These are phyloP conservation scores for Pseudogymnoascus sp. DNA, from an alignment of 2,329 filamentous ascomycete species.

Conservation along the genomic window DNA sequence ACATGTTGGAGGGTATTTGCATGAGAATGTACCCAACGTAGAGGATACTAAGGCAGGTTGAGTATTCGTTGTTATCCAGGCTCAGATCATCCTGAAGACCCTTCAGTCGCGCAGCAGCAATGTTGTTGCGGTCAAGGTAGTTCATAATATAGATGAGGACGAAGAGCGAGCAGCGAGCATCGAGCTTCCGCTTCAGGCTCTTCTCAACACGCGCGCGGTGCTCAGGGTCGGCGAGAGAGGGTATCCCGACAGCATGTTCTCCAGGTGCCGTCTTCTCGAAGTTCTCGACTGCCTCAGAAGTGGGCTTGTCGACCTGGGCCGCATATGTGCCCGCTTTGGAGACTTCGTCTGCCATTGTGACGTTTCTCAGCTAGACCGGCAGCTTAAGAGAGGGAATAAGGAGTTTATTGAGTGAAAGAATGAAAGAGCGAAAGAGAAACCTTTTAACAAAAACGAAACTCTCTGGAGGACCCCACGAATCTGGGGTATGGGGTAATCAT, in stretches of 20 bases:
- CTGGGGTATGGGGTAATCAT: slow-evolving; percentile 9
- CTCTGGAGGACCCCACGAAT: slow-evolving; percentile 3
- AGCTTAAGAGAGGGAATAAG: slow-evolving; percentile 5
- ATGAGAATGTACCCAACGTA: slow-evolving; percentile 60
- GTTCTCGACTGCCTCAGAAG: neutral
- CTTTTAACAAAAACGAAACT: neutral
- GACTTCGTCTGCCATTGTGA: neutral
- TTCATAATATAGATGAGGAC: slow-evolving; percentile 72
- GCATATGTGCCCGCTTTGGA: neutral
- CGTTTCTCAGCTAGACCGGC: neutral
- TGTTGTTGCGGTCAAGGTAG: slow-evolving; percentile 62
- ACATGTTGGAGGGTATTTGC: slow-evolving; percentile 52
- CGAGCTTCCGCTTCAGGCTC: slow-evolving; percentile 52
- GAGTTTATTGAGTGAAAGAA: neutral
- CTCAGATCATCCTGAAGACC: slow-evolving; percentile 54
- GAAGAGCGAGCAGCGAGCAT: slow-evolving; percentile 38
- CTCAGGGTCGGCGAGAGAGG: slow-evolving; percentile 31
- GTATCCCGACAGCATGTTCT: neutral
- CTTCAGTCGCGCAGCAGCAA: slow-evolving; percentile 57
- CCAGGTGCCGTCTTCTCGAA: neutral
- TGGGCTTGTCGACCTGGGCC: neutral
- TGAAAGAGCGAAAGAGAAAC: neutral
- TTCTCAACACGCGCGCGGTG: slow-evolving; percentile 52
- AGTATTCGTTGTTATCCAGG: slow-evolving; percentile 50
- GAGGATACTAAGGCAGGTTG: slow-evolving; percentile 54